Conservation (phyloP, 1,284 basidiomycete species). For the Boletus sp. region DNA sequence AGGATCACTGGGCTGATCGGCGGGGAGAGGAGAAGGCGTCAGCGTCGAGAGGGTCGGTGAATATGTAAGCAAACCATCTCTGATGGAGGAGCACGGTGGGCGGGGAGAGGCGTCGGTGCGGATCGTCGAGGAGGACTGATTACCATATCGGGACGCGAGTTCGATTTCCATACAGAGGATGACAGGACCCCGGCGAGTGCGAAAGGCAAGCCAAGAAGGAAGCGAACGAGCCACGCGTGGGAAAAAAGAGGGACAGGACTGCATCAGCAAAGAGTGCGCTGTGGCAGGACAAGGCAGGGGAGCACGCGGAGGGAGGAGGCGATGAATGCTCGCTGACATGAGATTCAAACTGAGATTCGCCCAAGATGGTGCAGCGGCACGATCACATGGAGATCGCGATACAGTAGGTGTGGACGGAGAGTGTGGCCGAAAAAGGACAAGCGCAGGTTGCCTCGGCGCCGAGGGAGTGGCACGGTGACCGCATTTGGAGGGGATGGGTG, state of each 20-base stretch:
- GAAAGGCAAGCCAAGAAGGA: slow-evolving; percentile 30
- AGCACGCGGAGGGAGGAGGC: slow-evolving; percentile 19
- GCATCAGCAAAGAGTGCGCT: slow-evolving; percentile 24
- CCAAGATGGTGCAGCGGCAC: slow-evolving; percentile 32
- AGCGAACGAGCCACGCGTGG: slow-evolving; percentile 27
- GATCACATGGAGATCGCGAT: slow-evolving; percentile 36
- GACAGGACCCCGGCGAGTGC: slow-evolving; percentile 31
- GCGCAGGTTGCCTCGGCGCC: slow-evolving; percentile 35
- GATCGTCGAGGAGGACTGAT: slow-evolving; percentile 28
- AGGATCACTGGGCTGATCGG: slow-evolving; percentile 20
- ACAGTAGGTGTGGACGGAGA: slow-evolving; percentile 31
- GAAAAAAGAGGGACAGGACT: not conserved
- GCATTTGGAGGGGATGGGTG: slow-evolving; percentile 20
- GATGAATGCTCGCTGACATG: slow-evolving; percentile 30
- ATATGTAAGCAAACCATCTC: slow-evolving; percentile 21
- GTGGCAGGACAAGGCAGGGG: slow-evolving; percentile 15
- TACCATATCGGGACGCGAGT: slow-evolving; percentile 18
- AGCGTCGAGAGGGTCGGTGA: slow-evolving; percentile 25
- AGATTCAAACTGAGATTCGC: slow-evolving; percentile 35
- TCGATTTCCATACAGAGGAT: slow-evolving; percentile 24
- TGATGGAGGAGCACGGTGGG: slow-evolving; percentile 12
- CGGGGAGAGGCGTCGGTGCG: slow-evolving; percentile 27
- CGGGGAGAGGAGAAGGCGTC: slow-evolving; percentile 15
- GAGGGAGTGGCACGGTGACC: slow-evolving; percentile 33
- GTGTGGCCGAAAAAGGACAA: slow-evolving; percentile 23